phyloP scores from a whole-genome alignment of 78 protist genomes.

The Goniomonas avonlea region DNA sequence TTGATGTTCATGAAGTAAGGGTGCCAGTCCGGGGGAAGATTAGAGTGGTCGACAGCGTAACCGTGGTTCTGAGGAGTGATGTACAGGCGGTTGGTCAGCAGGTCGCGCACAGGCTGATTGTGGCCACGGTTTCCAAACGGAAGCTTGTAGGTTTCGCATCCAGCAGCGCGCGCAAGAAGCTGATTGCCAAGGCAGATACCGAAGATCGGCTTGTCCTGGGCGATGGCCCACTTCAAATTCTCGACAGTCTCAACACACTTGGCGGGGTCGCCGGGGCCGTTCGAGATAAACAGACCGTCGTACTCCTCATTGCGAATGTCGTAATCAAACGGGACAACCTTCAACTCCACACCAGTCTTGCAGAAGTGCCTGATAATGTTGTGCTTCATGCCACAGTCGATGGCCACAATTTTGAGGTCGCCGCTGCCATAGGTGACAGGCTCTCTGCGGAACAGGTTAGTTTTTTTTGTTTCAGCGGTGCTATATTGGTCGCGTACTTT shows the following conservation, averaged over 20 bases:
- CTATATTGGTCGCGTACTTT: too few relatives aligned
- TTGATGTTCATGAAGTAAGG: constrained; percentile 78
- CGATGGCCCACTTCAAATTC: not conserved
- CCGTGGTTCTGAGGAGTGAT: constrained; percentile 24
- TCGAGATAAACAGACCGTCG: constrained; percentile 81
- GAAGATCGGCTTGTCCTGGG: constrained; percentile 46
- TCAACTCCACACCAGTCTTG: constrained; percentile 44
- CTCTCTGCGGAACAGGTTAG: not conserved
- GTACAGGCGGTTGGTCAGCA: constrained; percentile 12
- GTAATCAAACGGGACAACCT: constrained; percentile 79
- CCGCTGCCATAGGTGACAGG: not conserved
- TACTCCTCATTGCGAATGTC: constrained; percentile 49
- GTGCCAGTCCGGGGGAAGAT: constrained; percentile 82
- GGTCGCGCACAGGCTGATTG: constrained; percentile 85
- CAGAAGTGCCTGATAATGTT: constrained; percentile 62
- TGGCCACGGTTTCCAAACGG: constrained; percentile 90
- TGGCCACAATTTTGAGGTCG: constrained; percentile 16
- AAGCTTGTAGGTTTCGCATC: constrained; percentile 67
- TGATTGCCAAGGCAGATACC: constrained; percentile 93
- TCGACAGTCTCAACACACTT: constrained; percentile 55
- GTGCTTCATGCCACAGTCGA: constrained; percentile 43
- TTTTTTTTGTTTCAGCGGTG: too few relatives aligned
- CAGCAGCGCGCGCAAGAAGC: constrained; percentile 80
- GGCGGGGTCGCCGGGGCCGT: constrained; percentile 95
- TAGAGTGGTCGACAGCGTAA: constrained; percentile 72